A percentile compares a stretch with the other conserved stretches of the same genome.
These are phyloP conservation scores for Taxillus chinensis DNA, from an alignment of 164 flowering plant genomes.

Conservation along the genomic window DNA sequence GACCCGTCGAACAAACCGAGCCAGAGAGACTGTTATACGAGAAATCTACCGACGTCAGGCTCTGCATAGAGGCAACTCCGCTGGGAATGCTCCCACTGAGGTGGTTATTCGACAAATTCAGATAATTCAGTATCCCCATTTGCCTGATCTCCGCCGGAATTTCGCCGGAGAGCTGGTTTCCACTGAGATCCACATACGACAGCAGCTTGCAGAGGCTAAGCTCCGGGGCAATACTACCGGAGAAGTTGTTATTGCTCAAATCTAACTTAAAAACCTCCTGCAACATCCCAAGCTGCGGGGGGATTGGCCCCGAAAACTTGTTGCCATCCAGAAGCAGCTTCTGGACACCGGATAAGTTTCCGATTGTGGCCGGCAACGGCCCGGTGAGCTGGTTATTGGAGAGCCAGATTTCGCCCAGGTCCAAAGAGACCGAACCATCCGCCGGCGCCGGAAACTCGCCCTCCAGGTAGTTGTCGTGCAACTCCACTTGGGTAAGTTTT, in stretches of 20 bases:
- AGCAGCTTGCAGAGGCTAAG: constrained; percentile 71
- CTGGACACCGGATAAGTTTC: constrained; percentile 77
- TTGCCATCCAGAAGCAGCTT: constrained; percentile 89
- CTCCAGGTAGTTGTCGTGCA: constrained; percentile 67
- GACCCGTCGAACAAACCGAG: constrained; percentile 81
- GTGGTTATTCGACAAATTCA: constrained; percentile 77
- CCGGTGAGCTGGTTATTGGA: constrained; percentile 84
- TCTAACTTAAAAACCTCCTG: constrained; percentile 90
- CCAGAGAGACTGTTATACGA: constrained; percentile 88
- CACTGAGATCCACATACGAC: constrained; percentile 78
- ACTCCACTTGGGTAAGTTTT: constrained; percentile 62
- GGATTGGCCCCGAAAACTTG: constrained; percentile 62
- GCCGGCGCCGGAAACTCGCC: constrained; percentile 51
- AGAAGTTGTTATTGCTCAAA: constrained; percentile 64
- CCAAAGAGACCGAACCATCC: constrained; percentile 23
- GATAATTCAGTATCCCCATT: constrained; percentile 76
- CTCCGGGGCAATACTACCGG: constrained; percentile 60
- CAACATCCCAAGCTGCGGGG: constrained; percentile 63
- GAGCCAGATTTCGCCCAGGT: constrained; percentile 69
- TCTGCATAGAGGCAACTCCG: constrained; percentile 70
- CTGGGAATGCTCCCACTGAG: constrained; percentile 69
- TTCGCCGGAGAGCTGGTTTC: constrained; percentile 68
- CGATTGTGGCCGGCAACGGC: constrained; percentile 57
- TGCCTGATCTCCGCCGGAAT: constrained; percentile 65
- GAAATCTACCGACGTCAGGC: constrained; percentile 87